These are phyloP conservation scores for Aspergillus affinis DNA, from an alignment of 495 filamentous ascomycete genomes.

Conservation along the genomic window DNA sequence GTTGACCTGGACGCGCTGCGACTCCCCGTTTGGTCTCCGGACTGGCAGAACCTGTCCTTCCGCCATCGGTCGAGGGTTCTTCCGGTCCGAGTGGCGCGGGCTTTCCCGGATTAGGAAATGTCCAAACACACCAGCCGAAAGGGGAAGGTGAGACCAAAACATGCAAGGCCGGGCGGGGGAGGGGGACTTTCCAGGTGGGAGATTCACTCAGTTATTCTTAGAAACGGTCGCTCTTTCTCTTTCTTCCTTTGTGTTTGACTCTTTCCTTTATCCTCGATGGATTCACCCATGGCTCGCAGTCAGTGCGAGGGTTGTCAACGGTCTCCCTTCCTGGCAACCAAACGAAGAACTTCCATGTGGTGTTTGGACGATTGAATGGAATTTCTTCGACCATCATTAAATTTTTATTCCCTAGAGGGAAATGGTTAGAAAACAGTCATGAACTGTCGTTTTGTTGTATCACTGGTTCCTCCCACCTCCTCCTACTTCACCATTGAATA, in stretches of 20 bases:
- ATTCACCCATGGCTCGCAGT: no score
- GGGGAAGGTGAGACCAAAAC: constrained; percentile 24
- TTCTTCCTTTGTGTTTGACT: neutral
- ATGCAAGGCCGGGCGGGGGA: constrained; percentile 19
- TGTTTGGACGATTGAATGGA: no score
- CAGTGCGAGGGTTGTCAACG: no score
- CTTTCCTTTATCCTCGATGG: neutral
- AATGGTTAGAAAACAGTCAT: no score
- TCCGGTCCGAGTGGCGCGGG: constrained; percentile 14
- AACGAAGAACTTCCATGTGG: no score
- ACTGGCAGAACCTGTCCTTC: constrained; percentile 12
- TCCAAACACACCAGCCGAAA: constrained; percentile 26
- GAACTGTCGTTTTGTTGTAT: no score
- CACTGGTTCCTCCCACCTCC: no score
- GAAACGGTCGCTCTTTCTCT: neutral
- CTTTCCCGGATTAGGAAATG: constrained; percentile 22
- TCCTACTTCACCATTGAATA: no score
- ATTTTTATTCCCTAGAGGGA: no score
- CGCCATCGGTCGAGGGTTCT: constrained; percentile 16
- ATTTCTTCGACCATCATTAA: no score
- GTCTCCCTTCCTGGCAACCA: no score
- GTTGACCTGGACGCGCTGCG: constrained; percentile 11
- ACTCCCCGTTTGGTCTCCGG: constrained; percentile 1
- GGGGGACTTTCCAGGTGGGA: neutral
- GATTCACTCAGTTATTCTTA: neutral